Percentiles rank a stretch among this genome's conserved stretches.
phyloP scores from a whole-genome alignment of 2,329 filamentous ascomycete genomes.

The Emericellopsis atlantica region DNA sequence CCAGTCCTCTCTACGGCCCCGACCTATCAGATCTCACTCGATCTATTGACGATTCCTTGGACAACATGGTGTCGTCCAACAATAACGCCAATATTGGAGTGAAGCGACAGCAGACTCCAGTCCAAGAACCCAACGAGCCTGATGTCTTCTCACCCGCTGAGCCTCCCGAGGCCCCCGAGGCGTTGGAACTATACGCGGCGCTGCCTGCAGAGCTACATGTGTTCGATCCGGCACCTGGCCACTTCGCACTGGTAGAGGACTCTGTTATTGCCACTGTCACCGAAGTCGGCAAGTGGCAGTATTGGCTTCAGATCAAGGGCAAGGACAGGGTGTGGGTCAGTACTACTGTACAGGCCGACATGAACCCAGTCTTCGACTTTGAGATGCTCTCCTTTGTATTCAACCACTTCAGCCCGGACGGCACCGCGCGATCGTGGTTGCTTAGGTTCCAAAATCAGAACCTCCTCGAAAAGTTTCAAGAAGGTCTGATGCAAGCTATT shows the following conservation, averaged over 20 bases:
- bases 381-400: constrained; percentile 99
- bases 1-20: constrained; percentile 49
- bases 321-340: constrained; percentile 74
- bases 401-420: constrained; percentile 85
- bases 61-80: constrained; percentile 34
- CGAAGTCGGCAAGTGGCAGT: constrained; percentile 84
- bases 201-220: constrained; percentile 80
- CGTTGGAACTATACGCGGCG: constrained; percentile 59
- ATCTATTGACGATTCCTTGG: constrained; percentile 42
- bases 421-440: constrained; percentile 89
- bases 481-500: constrained; percentile 85
- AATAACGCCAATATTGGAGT: constrained; percentile 33
- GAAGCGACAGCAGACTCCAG: constrained; percentile 26
- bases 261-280: constrained; percentile 68
- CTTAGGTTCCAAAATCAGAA: constrained; percentile 79
- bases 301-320: constrained; percentile 81
- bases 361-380: constrained; percentile 98
- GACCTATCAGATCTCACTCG: constrained; percentile 25
- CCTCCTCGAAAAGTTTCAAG: constrained; percentile 76
- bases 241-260: constrained; percentile 70
- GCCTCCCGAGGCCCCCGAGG: constrained; percentile 41
- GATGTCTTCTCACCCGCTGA: constrained; percentile 14
- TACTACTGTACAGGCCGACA: constrained; percentile 73
- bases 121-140: constrained; percentile 16
- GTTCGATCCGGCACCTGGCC: constrained; percentile 78